Evolutionary conservation across 2,329 filamentous ascomycete genomes (phyloP).

Genomic region (Fusarium tricinctum): DNA sequence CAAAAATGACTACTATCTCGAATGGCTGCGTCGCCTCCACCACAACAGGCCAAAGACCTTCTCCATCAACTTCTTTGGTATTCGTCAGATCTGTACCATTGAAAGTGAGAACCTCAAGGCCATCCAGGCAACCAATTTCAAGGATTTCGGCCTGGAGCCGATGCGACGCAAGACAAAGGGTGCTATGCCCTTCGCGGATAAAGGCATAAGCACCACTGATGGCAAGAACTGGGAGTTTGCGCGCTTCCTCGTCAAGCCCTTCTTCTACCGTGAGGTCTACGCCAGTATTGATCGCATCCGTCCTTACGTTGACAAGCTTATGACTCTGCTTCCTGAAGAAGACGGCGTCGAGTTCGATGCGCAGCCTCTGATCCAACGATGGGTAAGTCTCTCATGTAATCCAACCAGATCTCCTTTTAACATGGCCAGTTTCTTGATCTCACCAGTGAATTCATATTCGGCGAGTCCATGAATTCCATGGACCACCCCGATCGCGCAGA

Average conservation of each 20-base stretch:
- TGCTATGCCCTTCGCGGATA: constrained; percentile 15
- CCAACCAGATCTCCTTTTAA: too few relatives aligned
- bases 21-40: constrained; percentile 10
- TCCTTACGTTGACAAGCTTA: not conserved
- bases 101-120: constrained; percentile 13
- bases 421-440: not conserved
- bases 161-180: constrained; percentile 19
- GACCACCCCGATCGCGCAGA: constrained; percentile 2
- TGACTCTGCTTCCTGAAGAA: constrained; percentile 4
- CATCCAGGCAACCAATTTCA: constrained; percentile 8
- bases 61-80: constrained; percentile 12
- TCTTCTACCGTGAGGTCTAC: constrained; percentile 16
- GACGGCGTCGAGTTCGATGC: constrained; percentile 8
- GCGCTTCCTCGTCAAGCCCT: constrained; percentile 8
- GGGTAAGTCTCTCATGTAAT: not conserved
- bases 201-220: constrained; percentile 11
- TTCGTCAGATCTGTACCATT: constrained; percentile 15
- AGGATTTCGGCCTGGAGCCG: constrained; percentile 7
- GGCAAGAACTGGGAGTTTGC: constrained; percentile 18
- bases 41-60: constrained; percentile 16
- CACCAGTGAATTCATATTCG: constrained; percentile 6
- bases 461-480: constrained; percentile 2
- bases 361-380: constrained; percentile 6
- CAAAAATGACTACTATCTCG: constrained; percentile 18
- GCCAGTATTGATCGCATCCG: constrained; percentile 5